These are phyloP conservation scores for Rosa chinensis DNA, from an alignment of 306 rosid species.

Conservation along the genomic window DNA sequence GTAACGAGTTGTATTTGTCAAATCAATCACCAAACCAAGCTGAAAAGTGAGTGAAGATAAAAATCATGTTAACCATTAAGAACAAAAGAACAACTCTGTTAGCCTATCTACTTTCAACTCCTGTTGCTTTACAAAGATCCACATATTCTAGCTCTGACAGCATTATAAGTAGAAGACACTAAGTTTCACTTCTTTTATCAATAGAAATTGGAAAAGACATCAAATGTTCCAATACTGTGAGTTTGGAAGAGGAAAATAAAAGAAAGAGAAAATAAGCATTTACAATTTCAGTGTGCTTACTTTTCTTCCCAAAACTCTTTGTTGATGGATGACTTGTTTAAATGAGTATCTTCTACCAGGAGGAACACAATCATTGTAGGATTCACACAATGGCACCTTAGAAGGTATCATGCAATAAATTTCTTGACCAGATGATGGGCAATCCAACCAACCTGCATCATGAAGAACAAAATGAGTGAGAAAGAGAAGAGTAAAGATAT, in stretches of 20 bases:
- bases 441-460: constrained; percentile 93
- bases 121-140: not conserved
- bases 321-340: constrained; percentile 95
- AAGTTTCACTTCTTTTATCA: not conserved
- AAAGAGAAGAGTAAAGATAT: not conserved
- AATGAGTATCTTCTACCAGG: constrained; percentile 99
- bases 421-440: constrained; percentile 84
- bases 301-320: constrained; percentile 87
- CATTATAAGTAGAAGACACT: not conserved
- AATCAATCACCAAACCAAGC: constrained; percentile 98
- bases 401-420: constrained; percentile 86
- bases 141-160: not conserved
- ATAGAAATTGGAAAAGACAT: not conserved
- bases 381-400: constrained; percentile 93
- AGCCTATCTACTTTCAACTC: not conserved
- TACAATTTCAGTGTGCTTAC: constrained; percentile 42
- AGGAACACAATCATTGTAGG: constrained; percentile 65
- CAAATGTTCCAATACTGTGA: not conserved
- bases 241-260: not conserved
- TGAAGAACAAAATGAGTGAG: constrained; percentile 20
- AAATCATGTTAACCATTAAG: constrained; percentile 15
- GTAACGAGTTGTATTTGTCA: constrained; percentile 89
- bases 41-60: constrained; percentile 50
- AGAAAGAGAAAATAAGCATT: not conserved
- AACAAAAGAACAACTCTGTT: not conserved